These are phyloP conservation scores for Monosporascus sp. DNA, from an alignment of 2,329 filamentous ascomycete genomes.

Conservation along the genomic window DNA sequence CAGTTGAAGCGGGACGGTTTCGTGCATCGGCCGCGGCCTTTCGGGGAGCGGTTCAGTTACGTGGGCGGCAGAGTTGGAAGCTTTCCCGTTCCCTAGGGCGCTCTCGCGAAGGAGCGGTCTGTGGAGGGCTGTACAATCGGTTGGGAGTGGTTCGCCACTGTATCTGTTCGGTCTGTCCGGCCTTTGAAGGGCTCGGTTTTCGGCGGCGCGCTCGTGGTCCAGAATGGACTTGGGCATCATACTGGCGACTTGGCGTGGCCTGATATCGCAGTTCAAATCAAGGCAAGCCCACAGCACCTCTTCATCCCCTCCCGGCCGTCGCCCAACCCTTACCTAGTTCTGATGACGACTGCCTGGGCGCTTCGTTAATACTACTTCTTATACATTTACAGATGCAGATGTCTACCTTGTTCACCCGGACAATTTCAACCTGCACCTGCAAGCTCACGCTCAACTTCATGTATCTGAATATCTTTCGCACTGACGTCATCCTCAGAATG, in stretches of 20 bases:
- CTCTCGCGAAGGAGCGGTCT: no score
- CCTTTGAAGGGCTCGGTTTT: no score
- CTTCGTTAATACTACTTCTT: background rate
- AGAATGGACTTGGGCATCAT: conserved; percentile 1
- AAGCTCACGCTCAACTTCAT: conserved; percentile 4
- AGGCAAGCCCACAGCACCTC: background rate
- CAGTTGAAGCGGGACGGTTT: no score
- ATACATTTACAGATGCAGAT: background rate
- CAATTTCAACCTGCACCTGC: conserved; percentile 3
- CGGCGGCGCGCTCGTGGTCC: background rate
- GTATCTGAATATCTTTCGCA: conserved; percentile 5
- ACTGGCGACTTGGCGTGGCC: background rate
- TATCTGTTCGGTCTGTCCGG: no score
- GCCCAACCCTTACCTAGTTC: background rate
- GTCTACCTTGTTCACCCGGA: conserved; percentile 3
- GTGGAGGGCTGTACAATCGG: no score
- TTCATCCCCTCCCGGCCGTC: background rate
- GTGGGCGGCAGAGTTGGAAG: no score
- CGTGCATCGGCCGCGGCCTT: no score
- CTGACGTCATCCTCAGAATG: background rate
- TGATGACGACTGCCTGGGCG: background rate
- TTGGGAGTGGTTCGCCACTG: no score
- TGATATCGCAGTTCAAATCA: conserved; percentile 1
- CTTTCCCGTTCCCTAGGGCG: no score
- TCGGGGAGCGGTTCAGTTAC: no score